Conservation (phyloP, 129 eudicot genomes). For the Flaveria bidentis region DNA sequence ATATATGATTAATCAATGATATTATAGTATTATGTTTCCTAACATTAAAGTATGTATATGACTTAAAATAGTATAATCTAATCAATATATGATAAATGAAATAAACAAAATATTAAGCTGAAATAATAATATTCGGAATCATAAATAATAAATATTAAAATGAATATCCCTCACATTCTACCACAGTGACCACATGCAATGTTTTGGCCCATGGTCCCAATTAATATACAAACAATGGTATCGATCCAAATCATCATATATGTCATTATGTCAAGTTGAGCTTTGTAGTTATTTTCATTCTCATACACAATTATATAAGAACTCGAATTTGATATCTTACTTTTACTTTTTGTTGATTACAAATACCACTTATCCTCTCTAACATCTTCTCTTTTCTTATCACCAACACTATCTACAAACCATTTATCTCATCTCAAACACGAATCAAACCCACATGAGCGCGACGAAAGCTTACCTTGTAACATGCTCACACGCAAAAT, state of each 20-base stretch:
- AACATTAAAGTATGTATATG: neutral
- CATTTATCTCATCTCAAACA: constrained; percentile 14
- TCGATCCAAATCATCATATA: constrained; percentile 13
- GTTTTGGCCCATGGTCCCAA: constrained; percentile 4
- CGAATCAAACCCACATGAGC: constrained; percentile 23
- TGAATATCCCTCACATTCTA: neutral
- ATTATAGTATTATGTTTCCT: neutral
- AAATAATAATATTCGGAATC: neutral
- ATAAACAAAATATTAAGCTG: neutral
- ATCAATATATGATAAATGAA: neutral
- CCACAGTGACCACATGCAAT: constrained; percentile 19
- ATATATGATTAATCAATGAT: too few species aligned
- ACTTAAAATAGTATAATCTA: neutral
- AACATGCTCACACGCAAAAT: constrained; percentile 5
- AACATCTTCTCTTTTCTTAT: neutral
- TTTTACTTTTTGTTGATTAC: neutral
- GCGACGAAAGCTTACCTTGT: neutral
- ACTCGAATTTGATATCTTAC: neutral
- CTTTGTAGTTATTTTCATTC: neutral
- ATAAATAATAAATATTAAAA: neutral
- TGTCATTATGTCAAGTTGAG: neutral
- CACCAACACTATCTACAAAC: constrained; percentile 9
- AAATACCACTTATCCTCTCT: constrained; percentile 2
- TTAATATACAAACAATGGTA: constrained; percentile 21
- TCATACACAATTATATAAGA: neutral